Evolutionary conservation across 306 rosid species (phyloP).

Genomic region (Gastrolobium villosum): DNA sequence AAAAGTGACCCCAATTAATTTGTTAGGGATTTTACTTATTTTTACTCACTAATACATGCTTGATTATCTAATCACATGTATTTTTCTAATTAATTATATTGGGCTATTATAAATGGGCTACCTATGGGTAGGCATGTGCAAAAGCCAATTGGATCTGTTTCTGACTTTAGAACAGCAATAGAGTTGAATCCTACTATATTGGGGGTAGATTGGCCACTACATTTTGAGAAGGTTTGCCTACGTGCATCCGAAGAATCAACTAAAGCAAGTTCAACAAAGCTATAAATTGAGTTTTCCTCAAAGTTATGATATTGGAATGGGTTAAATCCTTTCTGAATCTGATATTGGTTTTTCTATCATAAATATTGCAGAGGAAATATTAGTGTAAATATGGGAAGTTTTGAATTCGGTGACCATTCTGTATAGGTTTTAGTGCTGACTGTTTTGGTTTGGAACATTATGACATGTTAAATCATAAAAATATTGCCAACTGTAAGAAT

Average conservation of each 20-base stretch:
- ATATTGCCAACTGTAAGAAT: constrained; percentile 40
- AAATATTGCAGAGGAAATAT: constrained; percentile 45
- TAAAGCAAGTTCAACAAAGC: constrained; percentile 43
- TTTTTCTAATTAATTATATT: too few relatives aligned
- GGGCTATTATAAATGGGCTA: too few relatives aligned
- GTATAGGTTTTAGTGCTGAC: constrained; percentile 58
- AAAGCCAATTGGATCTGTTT: constrained; percentile 50
- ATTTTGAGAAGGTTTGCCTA: constrained; percentile 63
- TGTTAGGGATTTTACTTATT: too few relatives aligned
- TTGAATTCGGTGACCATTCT: constrained; percentile 53
- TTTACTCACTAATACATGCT: too few relatives aligned
- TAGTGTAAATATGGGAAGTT: constrained; percentile 51
- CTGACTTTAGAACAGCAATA: constrained; percentile 66
- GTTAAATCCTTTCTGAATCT: constrained; percentile 40
- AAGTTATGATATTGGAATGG: constrained; percentile 44
- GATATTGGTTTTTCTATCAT: constrained; percentile 45
- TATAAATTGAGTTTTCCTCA: constrained; percentile 40
- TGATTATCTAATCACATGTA: too few relatives aligned
- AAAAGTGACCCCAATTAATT: too few relatives aligned
- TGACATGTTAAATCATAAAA: constrained; percentile 51
- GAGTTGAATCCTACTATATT: constrained; percentile 70
- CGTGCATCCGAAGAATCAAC: constrained; percentile 52
- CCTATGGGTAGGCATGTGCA: constrained; percentile 48
- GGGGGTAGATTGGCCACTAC: constrained; percentile 71
- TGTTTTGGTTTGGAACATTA: constrained; percentile 39